Evolutionary conservation across 495 filamentous ascomycete genomes (phyloP), one percentile per base, ranked within the genome.

Genomic region (Cryomyces minteri): DNA sequence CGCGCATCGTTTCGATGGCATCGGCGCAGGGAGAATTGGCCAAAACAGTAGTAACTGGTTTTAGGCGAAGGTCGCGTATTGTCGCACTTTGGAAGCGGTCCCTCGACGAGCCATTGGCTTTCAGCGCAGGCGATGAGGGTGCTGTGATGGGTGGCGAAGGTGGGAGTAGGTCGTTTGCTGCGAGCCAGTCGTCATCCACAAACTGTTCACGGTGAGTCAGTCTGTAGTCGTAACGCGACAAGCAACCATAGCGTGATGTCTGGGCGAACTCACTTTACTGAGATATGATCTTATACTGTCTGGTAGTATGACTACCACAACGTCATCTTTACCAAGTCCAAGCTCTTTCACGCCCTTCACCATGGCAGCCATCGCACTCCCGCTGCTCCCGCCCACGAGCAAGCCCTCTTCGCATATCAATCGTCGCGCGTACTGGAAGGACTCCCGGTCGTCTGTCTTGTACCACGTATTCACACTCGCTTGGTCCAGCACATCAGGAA

Each of bases 251-350:
- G 12, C 34, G 3, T 14, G 34, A 3, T 3, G 12, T 38, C 34
- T 3, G 31, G 32, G 42, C 28, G 9, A 8, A 47, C 55, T 47
- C 59, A 74, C 72, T 70, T 99, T 99, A 63, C 80, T 87, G n/a
- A 99, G 76, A 58, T 99, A 99, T 59, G 84, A 93, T 52, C 90
- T 73, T 52, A 99, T 94, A 63, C 86, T 94, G 60, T 99, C 90
- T 0, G 90, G 92, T 32, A 94, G 66, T 31, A 99, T 68, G 10
- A 95, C 84, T 11, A 98, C 90, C 0, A 96, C 76, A 9, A 84
- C 73, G 55, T 94, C 84, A 36, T 76, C 76, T 60, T 83, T 82
- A 48, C 71, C 65, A 43, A 93, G 69, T 5, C 68, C 69, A 36
- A 82, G 59, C 44, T 93, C 88, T 62, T 82, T 78, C 28, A 82